A percentile compares a stretch with the other conserved stretches of the same genome.
Evolutionary conservation across 192 early-diverging fungal genomes (phyloP).

Genomic region (Coemansia sp.): DNA sequence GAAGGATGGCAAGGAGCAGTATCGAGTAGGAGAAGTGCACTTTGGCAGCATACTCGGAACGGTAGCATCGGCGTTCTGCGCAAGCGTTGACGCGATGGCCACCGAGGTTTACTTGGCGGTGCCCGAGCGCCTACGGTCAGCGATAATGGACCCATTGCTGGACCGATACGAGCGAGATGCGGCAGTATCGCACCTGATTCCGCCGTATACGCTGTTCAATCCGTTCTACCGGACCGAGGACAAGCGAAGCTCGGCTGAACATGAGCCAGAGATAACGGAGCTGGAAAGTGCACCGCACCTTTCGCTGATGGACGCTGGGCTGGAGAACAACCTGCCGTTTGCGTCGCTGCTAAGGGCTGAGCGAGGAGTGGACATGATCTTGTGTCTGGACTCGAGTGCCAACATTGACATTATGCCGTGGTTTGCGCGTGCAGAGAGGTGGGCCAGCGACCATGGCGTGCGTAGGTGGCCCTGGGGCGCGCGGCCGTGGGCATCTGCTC

Average conservation of each 20-base stretch:
- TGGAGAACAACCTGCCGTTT: slow-evolving; percentile 82
- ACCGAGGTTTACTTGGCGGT: slow-evolving; percentile 47
- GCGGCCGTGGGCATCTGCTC: slow-evolving; percentile 55
- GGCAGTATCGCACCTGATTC: slow-evolving; percentile 62
- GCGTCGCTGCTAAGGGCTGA: slow-evolving; percentile 69
- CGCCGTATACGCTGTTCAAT: slow-evolving; percentile 70
- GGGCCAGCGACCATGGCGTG: slow-evolving; percentile 63
- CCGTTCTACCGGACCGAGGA: slow-evolving; percentile 60
- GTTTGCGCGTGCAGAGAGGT: slow-evolving; percentile 68
- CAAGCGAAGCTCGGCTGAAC: background rate
- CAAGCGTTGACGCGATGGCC: slow-evolving; percentile 48
- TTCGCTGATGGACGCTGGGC: slow-evolving; percentile 77
- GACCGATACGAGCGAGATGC: slow-evolving; percentile 59
- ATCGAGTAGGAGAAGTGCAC: slow-evolving; percentile 68
- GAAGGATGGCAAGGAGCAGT: slow-evolving; percentile 62
- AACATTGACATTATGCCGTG: slow-evolving; percentile 70
- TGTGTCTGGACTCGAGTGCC: slow-evolving; percentile 75
- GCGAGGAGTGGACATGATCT: slow-evolving; percentile 70
- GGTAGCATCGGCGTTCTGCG: slow-evolving; percentile 53
- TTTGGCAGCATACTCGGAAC: slow-evolving; percentile 69
- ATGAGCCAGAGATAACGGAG: slow-evolving; percentile 12
- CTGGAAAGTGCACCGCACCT: slow-evolving; percentile 43
- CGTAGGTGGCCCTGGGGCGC: slow-evolving; percentile 66
- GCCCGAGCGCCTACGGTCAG: slow-evolving; percentile 23
- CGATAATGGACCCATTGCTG: slow-evolving; percentile 41